Evolutionary conservation across 192 early-diverging fungal species (phyloP), one percentile per base, ranked within the genome.

Genomic region (Glomus cerebriforme): DNA sequence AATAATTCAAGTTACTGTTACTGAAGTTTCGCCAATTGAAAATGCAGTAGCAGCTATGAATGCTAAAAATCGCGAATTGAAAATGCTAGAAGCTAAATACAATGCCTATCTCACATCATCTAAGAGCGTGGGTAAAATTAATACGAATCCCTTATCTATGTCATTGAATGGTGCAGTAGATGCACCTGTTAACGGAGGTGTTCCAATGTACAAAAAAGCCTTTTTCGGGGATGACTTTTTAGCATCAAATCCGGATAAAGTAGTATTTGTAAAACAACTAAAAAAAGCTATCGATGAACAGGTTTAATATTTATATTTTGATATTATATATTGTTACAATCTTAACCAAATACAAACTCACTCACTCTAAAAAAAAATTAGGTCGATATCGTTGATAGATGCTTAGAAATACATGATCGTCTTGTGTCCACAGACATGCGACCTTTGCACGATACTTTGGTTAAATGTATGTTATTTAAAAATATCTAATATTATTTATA

Each of bases 141-240:
- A 92, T 70, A 81, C 91, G 27, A 94, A 92, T 62, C 90, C 88
- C 0, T 92, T 95, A 63, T 92, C 93, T 1, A 93, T 95, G 92
- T 87, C 92, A 9, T 78, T 95, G n/a, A 93, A 93, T 69, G 93
- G 94, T 43, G 91, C 93, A 4, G 89, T 95, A 0, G 94, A 95
- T 86, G 93, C 94, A 10, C 93, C 93, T 10, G 92, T 95, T 2
- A 95, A 95, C 85, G 94, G 93, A 32, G 93, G 93, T 35, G 84
- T 95, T 4, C 89, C 90, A 29, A 91, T 95, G 88, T 95, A 95
- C 79, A 84, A 86, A 73, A 86, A 83, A 37, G 91, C 93, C 0
- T 95, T 95, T 79, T 82, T 94, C 31, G 79, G 78, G 19, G 64
- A 79, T 6, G 76, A 80, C n/a, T 90, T 85, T 75, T 72, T 70